Evolutionary conservation across 768 basidiomycete species (phyloP), one percentile per base, ranked within the genome.

Genomic region (Amanita rubescens): DNA sequence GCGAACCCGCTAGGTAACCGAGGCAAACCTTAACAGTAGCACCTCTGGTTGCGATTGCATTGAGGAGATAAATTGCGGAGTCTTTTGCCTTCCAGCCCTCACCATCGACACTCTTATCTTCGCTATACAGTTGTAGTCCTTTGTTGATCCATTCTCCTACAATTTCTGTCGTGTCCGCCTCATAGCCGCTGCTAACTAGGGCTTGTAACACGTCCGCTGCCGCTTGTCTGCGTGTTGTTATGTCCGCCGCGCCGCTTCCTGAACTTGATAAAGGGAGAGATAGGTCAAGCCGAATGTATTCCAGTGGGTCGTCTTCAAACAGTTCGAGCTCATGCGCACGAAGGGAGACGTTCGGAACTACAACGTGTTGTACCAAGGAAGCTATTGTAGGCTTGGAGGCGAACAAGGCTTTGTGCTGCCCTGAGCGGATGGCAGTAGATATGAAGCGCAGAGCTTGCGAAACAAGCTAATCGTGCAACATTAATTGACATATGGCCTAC

Each of bases 261-360:
- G 80, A 70, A 24, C 80, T 80, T 58, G 62, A 69, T 49, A 75
- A 67, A 53, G 87, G 84, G 52, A 75, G 77, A 12, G 93, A 77
- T 24, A 95, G 74, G 62, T 95, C 93, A 38, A 90, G 77, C 19
- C 92, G 85, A 60, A 97, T 90, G 65, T 87, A 98, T 64, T 98
- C 95, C 35, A 95, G 79, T 0, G 96, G 94, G 59, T 96, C 94
- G 56, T 98, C 96, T 68, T 96, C 94, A 62, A 99, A 98, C 66
- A 93, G 85, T 62, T 99, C 96, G 47, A 90, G 78, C 53, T 97
- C 94, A 59, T 92, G 88, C 35, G 88, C 85, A 56, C 94, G 80
- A 12, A 98, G 75, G 12, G 80, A 74, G 55, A 96, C 90, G 61
- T 96, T 97, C n/a, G 95, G 94, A 24, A 98, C 77, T 22, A 97